Base-by-base conservation (phyloP, 495 filamentous ascomycete species). In the Apiosordaria backusii region DNA sequence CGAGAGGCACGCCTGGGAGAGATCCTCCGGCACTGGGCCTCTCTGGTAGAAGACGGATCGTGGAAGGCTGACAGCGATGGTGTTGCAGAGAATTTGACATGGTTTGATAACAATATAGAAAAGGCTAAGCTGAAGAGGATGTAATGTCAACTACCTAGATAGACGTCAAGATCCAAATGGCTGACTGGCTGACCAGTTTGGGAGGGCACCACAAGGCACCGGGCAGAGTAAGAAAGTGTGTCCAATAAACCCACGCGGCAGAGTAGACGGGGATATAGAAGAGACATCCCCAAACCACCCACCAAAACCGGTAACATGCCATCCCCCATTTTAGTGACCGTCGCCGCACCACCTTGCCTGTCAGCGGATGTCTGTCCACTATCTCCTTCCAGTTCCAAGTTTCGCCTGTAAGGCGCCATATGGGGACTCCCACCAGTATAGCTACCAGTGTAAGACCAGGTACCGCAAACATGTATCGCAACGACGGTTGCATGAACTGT, bases 191-290 rank as follows among this genome's bases (percentile, higher is more conserved):
- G 58, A 29, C 58, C 5, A 60, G 24, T 16, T 16, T 60, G 16
- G 58, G 58, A 19, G 58, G 58, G 16, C 58, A 60, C 58, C 58
- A 60, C 58, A 60, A 21, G 2, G 58, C 27, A 2, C 58, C 58
- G 4, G 58, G 58, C 13, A 60, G 21, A 26, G 19, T 35, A 18
- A 60, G 40, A 40, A 60, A 60, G n/a, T 40, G 26, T 19, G 9
- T 25, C 58, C 58, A 60, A 16, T 60, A 60, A 4, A 35, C 22
- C 58, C 58, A 60, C 24, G 58, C 25, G 18, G 24, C 58, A 15
- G 16, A 19, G 27, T 40, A 35, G n/a, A 60, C 4, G 22, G 4
- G 6, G 15, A n/a, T 27, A 26, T 24, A 23, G 26, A 26, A 3
- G 22, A n/a, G 23, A 60, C 6, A 35, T 1, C 24, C 57, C 19